These are phyloP conservation scores for Elaeis oleifera DNA, from an alignment of 202 grass and related monocot species.

Conservation along the genomic window DNA sequence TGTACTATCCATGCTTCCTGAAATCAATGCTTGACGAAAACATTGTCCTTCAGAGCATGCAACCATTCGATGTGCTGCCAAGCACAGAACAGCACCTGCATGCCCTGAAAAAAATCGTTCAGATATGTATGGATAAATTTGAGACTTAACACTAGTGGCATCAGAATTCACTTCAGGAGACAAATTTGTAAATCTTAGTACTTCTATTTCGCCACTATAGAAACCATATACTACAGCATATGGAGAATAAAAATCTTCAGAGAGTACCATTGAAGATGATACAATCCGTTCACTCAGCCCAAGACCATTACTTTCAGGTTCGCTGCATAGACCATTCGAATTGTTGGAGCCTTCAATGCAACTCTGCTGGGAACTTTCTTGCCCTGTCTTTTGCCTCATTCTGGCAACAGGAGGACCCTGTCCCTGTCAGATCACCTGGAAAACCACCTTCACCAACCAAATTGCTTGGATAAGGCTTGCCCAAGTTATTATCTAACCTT, in stretches of 20 bases:
- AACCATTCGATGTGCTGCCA: slow-evolving; percentile 75
- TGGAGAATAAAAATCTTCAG: slow-evolving; percentile 63
- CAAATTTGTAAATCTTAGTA: slow-evolving; percentile 65
- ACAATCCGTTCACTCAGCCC: slow-evolving; percentile 43
- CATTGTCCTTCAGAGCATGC: slow-evolving; percentile 25
- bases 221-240: slow-evolving; percentile 95
- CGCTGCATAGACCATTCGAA: background rate
- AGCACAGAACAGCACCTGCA: slow-evolving; percentile 75
- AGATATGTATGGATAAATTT: slow-evolving; percentile 61
- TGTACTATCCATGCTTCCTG: slow-evolving; percentile 71
- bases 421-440: slow-evolving; percentile 40
- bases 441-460: slow-evolving; percentile 66
- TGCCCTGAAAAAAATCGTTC: slow-evolving; percentile 77
- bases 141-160: slow-evolving; percentile 22
- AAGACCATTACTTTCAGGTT: slow-evolving; percentile 2
- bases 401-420: slow-evolving; percentile 10
- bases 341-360: slow-evolving; percentile 15
- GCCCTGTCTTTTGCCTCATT: slow-evolving; percentile 8
- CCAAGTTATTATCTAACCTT: slow-evolving; percentile 8
- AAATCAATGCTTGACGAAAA: slow-evolving; percentile 58
- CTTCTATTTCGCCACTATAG: slow-evolving; percentile 89
- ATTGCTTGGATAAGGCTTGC: slow-evolving; percentile 37
- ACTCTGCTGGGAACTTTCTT: background rate
- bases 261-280: slow-evolving; percentile 87
- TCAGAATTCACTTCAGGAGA: slow-evolving; percentile 45